These are phyloP conservation scores for Mycena leptocephala DNA, from an alignment of 768 basidiomycete species.

Conservation along the genomic window DNA sequence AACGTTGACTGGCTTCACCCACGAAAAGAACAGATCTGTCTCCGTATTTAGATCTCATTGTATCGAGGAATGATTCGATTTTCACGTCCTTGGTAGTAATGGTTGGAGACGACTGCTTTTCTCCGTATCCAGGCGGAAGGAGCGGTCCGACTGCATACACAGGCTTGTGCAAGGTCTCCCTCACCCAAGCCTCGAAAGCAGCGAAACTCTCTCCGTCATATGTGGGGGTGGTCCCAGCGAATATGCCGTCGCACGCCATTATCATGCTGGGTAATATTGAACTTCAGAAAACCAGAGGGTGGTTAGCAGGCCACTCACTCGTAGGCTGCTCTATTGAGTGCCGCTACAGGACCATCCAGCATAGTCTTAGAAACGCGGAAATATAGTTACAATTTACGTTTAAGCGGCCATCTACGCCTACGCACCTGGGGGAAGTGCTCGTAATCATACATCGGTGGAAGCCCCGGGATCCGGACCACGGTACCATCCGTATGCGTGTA, in stretches of 20 bases:
- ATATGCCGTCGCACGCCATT: constrained; percentile 6
- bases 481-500: neutral
- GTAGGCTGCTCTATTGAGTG: neutral
- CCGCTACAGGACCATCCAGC: neutral
- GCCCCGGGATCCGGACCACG: neutral
- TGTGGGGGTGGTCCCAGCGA: neutral
- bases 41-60: neutral
- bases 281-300: neutral
- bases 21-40: neutral
- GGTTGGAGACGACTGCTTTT: neutral
- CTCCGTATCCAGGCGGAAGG: neutral
- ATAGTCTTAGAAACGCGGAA: neutral
- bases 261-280: neutral
- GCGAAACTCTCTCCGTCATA: neutral
- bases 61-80: neutral
- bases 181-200: neutral
- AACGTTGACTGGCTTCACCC: too few species aligned
- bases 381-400: neutral
- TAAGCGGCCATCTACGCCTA: too few species aligned
- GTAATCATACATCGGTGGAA: constrained; percentile 20
- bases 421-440: neutral
- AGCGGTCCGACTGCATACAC: constrained; percentile 2
- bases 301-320: neutral
- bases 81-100: neutral
- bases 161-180: neutral